Evolutionary conservation across 495 filamentous ascomycete species (phyloP).

Genomic region (Evansstolkia leycettana): DNA sequence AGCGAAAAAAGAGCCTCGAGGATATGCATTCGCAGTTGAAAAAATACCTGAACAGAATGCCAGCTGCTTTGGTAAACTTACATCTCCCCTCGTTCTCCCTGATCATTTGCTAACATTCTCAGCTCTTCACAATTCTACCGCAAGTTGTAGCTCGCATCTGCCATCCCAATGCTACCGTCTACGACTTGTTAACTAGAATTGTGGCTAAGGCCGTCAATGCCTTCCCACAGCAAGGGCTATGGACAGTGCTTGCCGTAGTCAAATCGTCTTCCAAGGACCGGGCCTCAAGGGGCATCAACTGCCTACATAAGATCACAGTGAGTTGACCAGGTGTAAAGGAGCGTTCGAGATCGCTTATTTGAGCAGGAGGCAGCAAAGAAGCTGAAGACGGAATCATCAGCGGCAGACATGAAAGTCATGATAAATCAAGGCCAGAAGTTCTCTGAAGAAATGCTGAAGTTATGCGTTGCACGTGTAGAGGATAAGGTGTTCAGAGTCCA

Average conservation of each 20-base stretch:
- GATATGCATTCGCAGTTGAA: constrained; percentile 57
- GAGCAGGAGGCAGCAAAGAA: constrained; percentile 32
- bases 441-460: constrained; percentile 66
- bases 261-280: constrained; percentile 41
- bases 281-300: constrained; percentile 32
- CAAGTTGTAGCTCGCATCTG: constrained; percentile 89
- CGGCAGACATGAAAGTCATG: constrained; percentile 50
- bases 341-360: constrained; percentile 8
- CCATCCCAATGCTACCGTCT: constrained; percentile 68
- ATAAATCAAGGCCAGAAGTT: constrained; percentile 71
- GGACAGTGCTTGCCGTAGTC: constrained; percentile 78
- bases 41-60: constrained; percentile 62
- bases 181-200: constrained; percentile 58
- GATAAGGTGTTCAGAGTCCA: constrained; percentile 58
- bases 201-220: constrained; percentile 68
- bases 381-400: constrained; percentile 24
- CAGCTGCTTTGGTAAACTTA: constrained; percentile 51
- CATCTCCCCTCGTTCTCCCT: neutral
- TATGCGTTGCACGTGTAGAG: constrained; percentile 64
- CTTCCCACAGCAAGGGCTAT: constrained; percentile 85
- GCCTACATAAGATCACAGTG: constrained; percentile 36
- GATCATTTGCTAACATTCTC: constrained; percentile 8
- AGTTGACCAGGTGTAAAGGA: neutral
- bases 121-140: constrained; percentile 81
- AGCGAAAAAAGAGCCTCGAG: constrained; percentile 54